Base-by-base conservation (phyloP, 1,284 basidiomycete species). In the Flammula alnicola region DNA sequence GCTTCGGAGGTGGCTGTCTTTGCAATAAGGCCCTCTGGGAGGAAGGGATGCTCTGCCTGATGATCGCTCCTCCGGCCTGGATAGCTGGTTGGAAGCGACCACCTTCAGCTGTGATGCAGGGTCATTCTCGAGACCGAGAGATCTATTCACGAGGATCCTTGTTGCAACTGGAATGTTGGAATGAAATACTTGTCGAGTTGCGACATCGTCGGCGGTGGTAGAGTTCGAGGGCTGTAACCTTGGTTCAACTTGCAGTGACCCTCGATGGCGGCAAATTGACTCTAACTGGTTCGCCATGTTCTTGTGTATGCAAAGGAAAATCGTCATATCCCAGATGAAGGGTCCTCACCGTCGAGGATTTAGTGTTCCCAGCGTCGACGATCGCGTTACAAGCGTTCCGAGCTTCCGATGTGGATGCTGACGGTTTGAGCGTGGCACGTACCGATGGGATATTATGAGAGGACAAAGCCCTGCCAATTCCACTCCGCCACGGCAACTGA, bases 121-220 rank as follows among this genome's bases (percentile, higher is more conserved):
- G 19, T 45, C 26, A 7, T n/a, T 9, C n/a, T 32, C 46, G 14
- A 27, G 29, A 11, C 36, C 43, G 10, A 48, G 27, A 7, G 23
- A 23, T 36, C 33, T 33, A 25, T 48, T 43, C 8, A 17, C 32
- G 19, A 41, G 25, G 3, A 20, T 30, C 14, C 33, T 44, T 4
- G 49, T 51, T 6, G 45, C 20, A n/a, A 49, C 38, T 10, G 51
- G 45, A 40, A 49, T 49, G 29, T 25, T 36, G 23, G 49, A 46
- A 16, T 49, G 49, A 16, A 49, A 48, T 3, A 17, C 25, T 2
- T 26, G 14, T 20, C 31, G 31, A 39, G 29, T 14, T 19, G 40
- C 11, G 6, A 17, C 5, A 22, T 23, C 17, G 14, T n/a, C 27
- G 6, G 12, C 30, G 7, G 2, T n/a, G 8, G 11, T 16, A 23